Percentiles rank a stretch among this genome's conserved stretches.
These are phyloP conservation scores for Aspergillus brasiliensis DNA, from an alignment of 2,329 filamentous ascomycete species.

Conservation along the genomic window DNA sequence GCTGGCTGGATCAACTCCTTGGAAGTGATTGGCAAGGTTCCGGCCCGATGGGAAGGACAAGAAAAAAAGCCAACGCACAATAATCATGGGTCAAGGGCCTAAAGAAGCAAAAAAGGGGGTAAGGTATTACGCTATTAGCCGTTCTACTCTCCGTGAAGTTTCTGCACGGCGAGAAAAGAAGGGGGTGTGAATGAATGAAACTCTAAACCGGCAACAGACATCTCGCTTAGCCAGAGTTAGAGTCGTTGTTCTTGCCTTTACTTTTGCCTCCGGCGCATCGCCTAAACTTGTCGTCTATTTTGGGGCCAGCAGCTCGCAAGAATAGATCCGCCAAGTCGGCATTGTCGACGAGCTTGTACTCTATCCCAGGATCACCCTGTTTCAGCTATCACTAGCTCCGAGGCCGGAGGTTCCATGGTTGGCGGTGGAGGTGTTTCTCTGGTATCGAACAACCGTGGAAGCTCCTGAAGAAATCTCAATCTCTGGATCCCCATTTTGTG, in stretches of 20 bases:
- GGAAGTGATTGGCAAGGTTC: constrained; percentile 20
- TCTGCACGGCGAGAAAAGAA: neutral
- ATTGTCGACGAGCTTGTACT: neutral
- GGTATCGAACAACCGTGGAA: neutral
- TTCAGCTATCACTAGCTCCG: neutral
- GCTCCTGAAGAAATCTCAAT: neutral
- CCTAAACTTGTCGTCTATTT: neutral
- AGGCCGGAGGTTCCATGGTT: neutral
- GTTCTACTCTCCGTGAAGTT: neutral
- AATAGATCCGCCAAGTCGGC: neutral
- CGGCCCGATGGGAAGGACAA: constrained; percentile 12
- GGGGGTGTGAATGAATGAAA: no score
- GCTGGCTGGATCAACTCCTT: neutral
- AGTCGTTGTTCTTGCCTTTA: no score
- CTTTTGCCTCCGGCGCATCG: neutral
- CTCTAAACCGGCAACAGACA: neutral
- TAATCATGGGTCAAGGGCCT: neutral
- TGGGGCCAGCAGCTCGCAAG: neutral
- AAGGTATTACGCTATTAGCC: neutral
- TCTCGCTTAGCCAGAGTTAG: neutral
- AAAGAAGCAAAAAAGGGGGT: neutral
- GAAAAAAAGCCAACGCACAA: constrained; percentile 5
- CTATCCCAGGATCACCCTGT: neutral
- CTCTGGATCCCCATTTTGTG: neutral
- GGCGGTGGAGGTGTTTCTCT: neutral